These are phyloP conservation scores for Citrus cavaleriei DNA, from an alignment of 345 rosid genomes.

Conservation along the genomic window DNA sequence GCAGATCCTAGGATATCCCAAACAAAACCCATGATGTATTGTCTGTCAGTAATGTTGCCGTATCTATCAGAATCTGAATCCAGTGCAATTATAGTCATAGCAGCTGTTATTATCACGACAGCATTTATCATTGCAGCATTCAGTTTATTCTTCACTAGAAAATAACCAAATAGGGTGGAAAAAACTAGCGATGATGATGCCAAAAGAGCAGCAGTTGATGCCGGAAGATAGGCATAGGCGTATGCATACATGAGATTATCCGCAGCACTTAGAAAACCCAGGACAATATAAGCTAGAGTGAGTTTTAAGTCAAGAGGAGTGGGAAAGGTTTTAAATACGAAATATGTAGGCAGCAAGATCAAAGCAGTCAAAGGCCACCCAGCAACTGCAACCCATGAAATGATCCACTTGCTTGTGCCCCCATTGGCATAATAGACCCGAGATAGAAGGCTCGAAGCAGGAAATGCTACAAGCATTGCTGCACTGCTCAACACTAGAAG, in stretches of 20 bases:
- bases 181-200: conserved; percentile 79
- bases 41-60: conserved; percentile 37
- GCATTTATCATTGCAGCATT: conserved; percentile 65
- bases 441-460: conserved; percentile 73
- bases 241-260: conserved; percentile 88
- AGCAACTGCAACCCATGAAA: conserved; percentile 83
- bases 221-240: conserved; percentile 85
- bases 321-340: conserved; percentile 43
- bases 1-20: conserved; percentile 88
- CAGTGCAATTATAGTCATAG: conserved; percentile 65
- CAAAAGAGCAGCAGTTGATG: conserved; percentile 79
- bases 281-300: conserved; percentile 43
- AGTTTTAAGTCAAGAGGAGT: conserved; percentile 56
- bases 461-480: conserved; percentile 73
- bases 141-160: conserved; percentile 64
- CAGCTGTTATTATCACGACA: conserved; percentile 61
- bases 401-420: conserved; percentile 89
- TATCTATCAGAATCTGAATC: conserved; percentile 77
- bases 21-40: conserved; percentile 63
- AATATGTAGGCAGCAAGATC: conserved; percentile 51
- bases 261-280: conserved; percentile 73
- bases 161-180: conserved; percentile 62
- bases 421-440: conserved; percentile 74
- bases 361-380: conserved; percentile 81
- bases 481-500: conserved; percentile 48